These are phyloP conservation scores for Aureobasidium sp. DNA, from an alignment of 2,329 filamentous ascomycete genomes.

Conservation along the genomic window DNA sequence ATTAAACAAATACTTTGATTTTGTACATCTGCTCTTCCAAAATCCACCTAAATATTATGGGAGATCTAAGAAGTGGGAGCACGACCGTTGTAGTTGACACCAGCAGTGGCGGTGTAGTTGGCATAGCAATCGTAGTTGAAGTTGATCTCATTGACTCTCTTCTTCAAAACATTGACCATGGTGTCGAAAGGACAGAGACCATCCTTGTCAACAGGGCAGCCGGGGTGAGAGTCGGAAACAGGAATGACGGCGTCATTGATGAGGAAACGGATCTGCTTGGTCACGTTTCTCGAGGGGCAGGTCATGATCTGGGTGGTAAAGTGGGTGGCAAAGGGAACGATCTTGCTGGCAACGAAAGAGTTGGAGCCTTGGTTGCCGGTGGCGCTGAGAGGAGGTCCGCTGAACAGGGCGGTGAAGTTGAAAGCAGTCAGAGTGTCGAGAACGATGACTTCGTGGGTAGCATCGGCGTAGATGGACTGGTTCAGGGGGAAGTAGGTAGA, in stretches of 20 bases:
- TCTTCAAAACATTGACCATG: neutral
- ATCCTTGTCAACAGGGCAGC: conserved; percentile 9
- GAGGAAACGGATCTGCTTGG: conserved; percentile 13
- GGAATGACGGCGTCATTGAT: conserved; percentile 9
- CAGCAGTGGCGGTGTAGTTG: conserved; percentile 9
- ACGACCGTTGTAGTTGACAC: conserved; percentile 9
- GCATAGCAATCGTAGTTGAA: conserved; percentile 7
- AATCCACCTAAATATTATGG: neutral
- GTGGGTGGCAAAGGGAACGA: conserved; percentile 14
- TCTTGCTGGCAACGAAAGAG: conserved; percentile 7
- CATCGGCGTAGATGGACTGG: conserved; percentile 14
- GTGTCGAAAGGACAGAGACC: conserved; percentile 12
- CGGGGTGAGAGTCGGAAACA: neutral
- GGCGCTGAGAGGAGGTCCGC: neutral
- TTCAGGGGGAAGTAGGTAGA: conserved; percentile 10
- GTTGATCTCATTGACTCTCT: conserved; percentile 4
- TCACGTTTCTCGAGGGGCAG: conserved; percentile 5
- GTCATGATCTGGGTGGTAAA: conserved; percentile 13
- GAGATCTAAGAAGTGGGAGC: neutral
- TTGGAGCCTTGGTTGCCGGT: conserved; percentile 7
- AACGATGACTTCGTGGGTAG: conserved; percentile 10
- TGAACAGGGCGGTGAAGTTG: conserved; percentile 12
- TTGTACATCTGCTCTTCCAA: neutral
- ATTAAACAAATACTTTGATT: neutral
- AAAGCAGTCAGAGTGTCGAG: conserved; percentile 10